phyloP scores from a whole-genome alignment of 2,329 filamentous ascomycete species.

The Apiospora rasikravindrae region DNA sequence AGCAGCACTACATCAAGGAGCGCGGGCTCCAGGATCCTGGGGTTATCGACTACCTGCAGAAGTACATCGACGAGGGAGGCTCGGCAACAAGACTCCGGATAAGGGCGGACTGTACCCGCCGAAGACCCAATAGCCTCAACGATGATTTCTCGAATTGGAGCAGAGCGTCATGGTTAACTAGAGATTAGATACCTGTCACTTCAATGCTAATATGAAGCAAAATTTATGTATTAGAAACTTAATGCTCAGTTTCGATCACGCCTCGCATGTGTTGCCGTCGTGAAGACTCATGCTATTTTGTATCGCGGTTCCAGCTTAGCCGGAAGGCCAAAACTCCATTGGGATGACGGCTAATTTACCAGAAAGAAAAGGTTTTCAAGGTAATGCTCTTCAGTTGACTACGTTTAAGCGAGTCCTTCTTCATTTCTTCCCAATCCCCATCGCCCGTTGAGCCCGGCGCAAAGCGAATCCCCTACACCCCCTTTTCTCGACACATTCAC shows the following conservation, averaged over 20 bases:
- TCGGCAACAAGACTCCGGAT: constrained; percentile 37
- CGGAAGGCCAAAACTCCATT: no score
- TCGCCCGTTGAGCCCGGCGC: neutral
- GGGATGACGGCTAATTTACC: no score
- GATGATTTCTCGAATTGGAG: no score
- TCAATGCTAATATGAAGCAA: no score
- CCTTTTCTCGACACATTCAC: neutral
- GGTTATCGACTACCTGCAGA: constrained; percentile 32
- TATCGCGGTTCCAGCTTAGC: no score
- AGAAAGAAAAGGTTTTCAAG: no score
- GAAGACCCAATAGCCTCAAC: neutral
- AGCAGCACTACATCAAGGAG: constrained; percentile 31
- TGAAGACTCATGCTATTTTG: no score
- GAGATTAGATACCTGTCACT: neutral
- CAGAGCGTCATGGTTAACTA: no score
- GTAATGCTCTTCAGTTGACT: no score
- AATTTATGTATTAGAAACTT: no score
- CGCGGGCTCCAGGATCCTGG: constrained; percentile 23
- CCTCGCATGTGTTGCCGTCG: no score
- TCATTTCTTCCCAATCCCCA: neutral
- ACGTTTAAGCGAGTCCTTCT: neutral
- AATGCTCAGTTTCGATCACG: no score
- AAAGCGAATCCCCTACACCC: neutral
- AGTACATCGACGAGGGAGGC: constrained; percentile 34
- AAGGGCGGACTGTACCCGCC: constrained; percentile 28